Conservation (phyloP, 2,329 filamentous ascomycete species). For the Colletotrichum chlorophyti region DNA sequence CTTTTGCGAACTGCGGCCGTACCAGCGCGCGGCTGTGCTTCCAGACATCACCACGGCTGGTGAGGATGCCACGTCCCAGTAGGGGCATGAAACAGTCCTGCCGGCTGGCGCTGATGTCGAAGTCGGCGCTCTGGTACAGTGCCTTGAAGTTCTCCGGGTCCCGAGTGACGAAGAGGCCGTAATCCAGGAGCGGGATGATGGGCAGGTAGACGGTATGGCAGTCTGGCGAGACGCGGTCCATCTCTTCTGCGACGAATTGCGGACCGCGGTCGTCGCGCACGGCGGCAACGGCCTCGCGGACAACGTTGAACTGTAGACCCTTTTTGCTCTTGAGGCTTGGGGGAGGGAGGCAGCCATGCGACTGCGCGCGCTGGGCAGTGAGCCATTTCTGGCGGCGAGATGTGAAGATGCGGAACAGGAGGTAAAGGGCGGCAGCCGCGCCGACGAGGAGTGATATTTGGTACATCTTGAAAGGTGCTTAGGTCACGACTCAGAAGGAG, state of each 20-base stretch:
- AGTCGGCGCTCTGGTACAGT: not conserved
- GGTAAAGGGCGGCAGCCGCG: too few relatives aligned
- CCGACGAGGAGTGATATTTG: too few relatives aligned
- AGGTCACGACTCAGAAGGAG: too few relatives aligned
- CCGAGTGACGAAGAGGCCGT: not conserved
- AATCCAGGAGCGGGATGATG: not conserved
- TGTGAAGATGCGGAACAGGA: too few relatives aligned
- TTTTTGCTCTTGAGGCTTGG: not conserved
- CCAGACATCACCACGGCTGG: conserved; percentile 59
- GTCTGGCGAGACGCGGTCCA: not conserved
- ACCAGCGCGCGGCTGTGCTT: conserved; percentile 56
- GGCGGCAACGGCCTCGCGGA: not conserved
- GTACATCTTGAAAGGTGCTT: too few relatives aligned
- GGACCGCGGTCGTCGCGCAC: not conserved
- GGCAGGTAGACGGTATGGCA: not conserved
- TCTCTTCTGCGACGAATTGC: not conserved
- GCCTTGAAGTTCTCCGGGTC: not conserved
- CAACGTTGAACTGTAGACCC: not conserved
- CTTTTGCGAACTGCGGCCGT: conserved; percentile 57
- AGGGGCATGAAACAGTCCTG: not conserved
- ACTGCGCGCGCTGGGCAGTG: too few relatives aligned
- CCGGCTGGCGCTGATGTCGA: not conserved
- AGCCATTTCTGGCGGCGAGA: too few relatives aligned
- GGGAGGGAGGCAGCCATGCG: too few relatives aligned
- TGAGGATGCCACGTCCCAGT: conserved; percentile 50